Base-by-base conservation (phyloP, 192 early-diverging fungal genomes). In the Coemansia sp. region DNA sequence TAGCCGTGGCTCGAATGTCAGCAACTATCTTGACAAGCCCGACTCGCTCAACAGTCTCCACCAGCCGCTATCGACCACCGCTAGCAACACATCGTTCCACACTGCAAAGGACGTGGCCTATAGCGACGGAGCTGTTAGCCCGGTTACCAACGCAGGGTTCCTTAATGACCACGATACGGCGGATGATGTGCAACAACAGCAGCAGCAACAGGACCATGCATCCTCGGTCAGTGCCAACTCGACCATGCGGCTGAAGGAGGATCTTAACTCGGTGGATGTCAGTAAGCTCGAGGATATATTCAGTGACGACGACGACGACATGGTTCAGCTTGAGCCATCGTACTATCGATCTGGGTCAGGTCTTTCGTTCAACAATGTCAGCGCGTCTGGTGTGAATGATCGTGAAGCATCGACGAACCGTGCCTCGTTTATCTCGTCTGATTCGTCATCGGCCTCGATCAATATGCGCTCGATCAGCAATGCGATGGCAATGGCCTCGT, bases 301-400 rank as follows among this genome's bases (percentile, higher is more conserved):
- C n/a, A 79, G 70, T 64, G 76, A 79, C 44, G 76, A 79, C 28
- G 76, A 79, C 36, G 73, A 75, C 19, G 67, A 68, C 7, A 40
- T 73, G 5, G 67, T 79, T 9, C 76, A 79, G 57, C 38, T 62
- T 40, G 76, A 79, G 57, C 76, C 76, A 0, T 79, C 76, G 50
- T 79, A 57, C 38, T 72, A 64, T 57, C 62, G 66, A 37, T 55
- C 65, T 11, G 76, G 65, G n/a, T 64, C 76, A 0, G 76, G 76
- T 2, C 41, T 79, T 10, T 73, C 76, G 0, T 61, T 57, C 22
- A 29, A 61, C 17, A 23, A 37, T 27, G 20, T 31, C 57, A 33
- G 29, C 17, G 25, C 30, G 20, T 17, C n/a, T 40, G n/a, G n/a
- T n/a, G 29, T 6, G 31, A 33, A 27, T 4, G 47, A 28, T 7